phyloP scores from a whole-genome alignment of 2,329 filamentous ascomycete genomes.

The Periconia digitata region DNA sequence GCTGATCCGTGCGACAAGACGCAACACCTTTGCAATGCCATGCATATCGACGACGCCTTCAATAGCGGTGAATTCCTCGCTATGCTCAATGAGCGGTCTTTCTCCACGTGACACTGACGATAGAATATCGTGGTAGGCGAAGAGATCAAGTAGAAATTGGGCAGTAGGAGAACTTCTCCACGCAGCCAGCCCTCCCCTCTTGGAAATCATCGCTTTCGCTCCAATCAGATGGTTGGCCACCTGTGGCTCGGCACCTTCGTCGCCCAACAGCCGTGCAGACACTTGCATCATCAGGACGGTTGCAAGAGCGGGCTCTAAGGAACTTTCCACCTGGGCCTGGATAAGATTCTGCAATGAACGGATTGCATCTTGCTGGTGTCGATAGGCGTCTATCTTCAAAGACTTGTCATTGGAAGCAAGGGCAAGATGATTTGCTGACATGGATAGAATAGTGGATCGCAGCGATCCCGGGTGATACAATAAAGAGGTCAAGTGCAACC shows the following conservation, averaged over 20 bases:
- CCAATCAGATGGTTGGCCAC: slow-evolving; percentile 34
- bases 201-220: slow-evolving; percentile 33
- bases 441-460: slow-evolving; percentile 33
- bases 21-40: slow-evolving; percentile 27
- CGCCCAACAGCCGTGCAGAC: slow-evolving; percentile 29
- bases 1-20: slow-evolving; percentile 30
- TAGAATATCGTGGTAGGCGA: slow-evolving; percentile 37
- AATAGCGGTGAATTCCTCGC: slow-evolving; percentile 20
- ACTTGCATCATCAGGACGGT: slow-evolving; percentile 40
- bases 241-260: slow-evolving; percentile 22
- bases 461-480: slow-evolving; percentile 25
- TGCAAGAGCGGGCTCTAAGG: slow-evolving; percentile 26
- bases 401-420: slow-evolving; percentile 20
- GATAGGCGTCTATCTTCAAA: slow-evolving; percentile 26
- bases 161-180: slow-evolving; percentile 21
- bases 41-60: slow-evolving; percentile 25
- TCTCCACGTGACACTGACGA: slow-evolving; percentile 31
- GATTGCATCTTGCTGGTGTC: slow-evolving; percentile 32
- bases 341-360: slow-evolving; percentile 25
- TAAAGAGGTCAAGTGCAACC: slow-evolving; percentile 32
- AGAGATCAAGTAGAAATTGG: slow-evolving; percentile 31
- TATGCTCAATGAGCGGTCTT: slow-evolving; percentile 25
- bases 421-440: slow-evolving; percentile 34
- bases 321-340: slow-evolving; percentile 3
- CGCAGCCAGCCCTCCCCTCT: slow-evolving; percentile 10